Conservation (phyloP, 2,329 filamentous ascomycete genomes). For the Didymella arachidicola region DNA sequence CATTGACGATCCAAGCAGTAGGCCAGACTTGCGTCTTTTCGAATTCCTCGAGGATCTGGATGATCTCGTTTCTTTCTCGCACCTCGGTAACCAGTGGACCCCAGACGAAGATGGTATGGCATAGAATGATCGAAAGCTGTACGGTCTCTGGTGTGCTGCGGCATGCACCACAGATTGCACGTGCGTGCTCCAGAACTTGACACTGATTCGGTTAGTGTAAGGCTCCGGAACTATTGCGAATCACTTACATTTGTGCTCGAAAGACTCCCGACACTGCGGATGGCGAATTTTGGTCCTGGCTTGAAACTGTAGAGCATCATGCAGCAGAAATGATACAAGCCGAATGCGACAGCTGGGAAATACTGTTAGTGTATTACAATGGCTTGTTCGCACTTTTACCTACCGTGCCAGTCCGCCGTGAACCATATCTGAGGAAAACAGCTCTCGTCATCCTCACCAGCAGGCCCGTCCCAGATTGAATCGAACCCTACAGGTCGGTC, state of each 20-base stretch:
- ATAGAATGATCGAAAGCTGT: constrained; percentile 34
- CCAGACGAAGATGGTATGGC: constrained; percentile 42
- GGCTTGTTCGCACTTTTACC: background rate
- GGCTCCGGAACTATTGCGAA: background rate
- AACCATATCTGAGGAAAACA: constrained; percentile 40
- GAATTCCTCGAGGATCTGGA: constrained; percentile 34
- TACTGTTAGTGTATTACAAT: background rate
- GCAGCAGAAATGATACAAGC: constrained; percentile 40
- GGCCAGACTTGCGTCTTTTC: constrained; percentile 41
- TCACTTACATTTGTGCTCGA: constrained; percentile 34
- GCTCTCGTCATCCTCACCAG: constrained; percentile 15
- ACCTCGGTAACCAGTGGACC: constrained; percentile 32
- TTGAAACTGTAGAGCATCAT: constrained; percentile 43
- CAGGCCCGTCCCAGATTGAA: constrained; percentile 38
- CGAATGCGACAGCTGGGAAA: constrained; percentile 33
- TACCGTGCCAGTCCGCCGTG: constrained; percentile 46
- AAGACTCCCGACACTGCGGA: constrained; percentile 29
- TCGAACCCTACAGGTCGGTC: constrained; percentile 39
- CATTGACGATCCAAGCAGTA: constrained; percentile 42
- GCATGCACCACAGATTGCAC: constrained; percentile 38
- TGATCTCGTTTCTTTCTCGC: constrained; percentile 33
- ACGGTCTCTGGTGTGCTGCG: constrained; percentile 37
- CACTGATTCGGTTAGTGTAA: constrained; percentile 24
- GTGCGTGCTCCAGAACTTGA: constrained; percentile 37
- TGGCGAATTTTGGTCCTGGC: constrained; percentile 39